A percentile compares a stretch with the other conserved stretches of the same genome.
Evolutionary conservation across 176 grass and related monocot species (phyloP).

Genomic region (Oryza punctata): DNA sequence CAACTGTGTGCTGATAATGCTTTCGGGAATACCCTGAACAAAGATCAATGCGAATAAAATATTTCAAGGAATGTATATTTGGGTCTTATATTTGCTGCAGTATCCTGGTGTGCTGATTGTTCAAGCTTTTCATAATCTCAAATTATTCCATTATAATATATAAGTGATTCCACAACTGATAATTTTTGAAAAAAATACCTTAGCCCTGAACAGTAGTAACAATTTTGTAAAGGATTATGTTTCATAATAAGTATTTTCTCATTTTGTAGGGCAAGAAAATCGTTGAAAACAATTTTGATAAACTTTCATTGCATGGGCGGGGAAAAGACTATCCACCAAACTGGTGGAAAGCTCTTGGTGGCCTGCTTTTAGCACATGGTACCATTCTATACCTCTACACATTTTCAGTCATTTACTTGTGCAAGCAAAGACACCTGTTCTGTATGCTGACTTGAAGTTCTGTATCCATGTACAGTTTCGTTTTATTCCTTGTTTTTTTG

Average conservation of each 20-base stretch:
- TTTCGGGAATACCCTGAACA: slow-evolving; percentile 17
- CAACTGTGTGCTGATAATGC: slow-evolving; percentile 22
- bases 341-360: slow-evolving; percentile 95
- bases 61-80: slow-evolving; percentile 18
- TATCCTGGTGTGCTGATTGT: slow-evolving; percentile 6
- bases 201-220: background rate
- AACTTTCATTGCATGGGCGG: slow-evolving; percentile 79
- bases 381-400: slow-evolving; percentile 16
- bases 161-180: slow-evolving; percentile 1
- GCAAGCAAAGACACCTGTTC: slow-evolving; percentile 1
- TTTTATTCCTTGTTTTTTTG: slow-evolving; percentile 9
- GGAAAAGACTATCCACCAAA: slow-evolving; percentile 83
- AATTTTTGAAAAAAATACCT: background rate
- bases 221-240: slow-evolving; percentile 23
- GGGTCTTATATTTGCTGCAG: background rate
- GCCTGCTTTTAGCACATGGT: slow-evolving; percentile 81
- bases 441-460: background rate
- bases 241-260: slow-evolving; percentile 15
- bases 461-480: background rate
- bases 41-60: background rate
- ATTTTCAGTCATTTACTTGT: background rate
- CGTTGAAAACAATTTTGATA: slow-evolving; percentile 68
- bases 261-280: slow-evolving; percentile 81
- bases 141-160: slow-evolving; percentile 18
- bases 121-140: background rate